phyloP scores from a whole-genome alignment of 75 land plant genomes.

The Picea sitchensis region DNA sequence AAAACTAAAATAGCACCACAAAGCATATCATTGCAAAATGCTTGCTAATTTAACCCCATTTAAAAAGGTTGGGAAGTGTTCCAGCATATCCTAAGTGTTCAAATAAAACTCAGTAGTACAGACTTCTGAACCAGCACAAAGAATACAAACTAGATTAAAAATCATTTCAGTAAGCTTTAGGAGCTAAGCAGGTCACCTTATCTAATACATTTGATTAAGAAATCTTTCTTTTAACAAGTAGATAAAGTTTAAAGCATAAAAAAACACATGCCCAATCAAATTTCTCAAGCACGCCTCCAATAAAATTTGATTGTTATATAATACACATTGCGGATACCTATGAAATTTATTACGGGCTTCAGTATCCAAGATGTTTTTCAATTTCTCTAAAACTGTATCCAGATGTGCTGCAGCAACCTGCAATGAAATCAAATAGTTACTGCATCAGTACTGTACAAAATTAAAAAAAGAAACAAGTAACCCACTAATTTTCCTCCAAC shows the following conservation, averaged over 20 bases:
- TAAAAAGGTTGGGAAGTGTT: not conserved
- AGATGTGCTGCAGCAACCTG: constrained; percentile 97
- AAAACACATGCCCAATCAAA: not conserved
- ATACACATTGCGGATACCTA: constrained; percentile 37
- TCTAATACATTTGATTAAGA: not conserved
- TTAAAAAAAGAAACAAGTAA: constrained; percentile 1
- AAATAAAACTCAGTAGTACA: not conserved
- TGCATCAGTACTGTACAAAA: not conserved
- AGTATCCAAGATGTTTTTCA: constrained; percentile 82
- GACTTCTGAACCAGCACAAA: not conserved
- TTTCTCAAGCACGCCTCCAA: constrained; percentile 1
- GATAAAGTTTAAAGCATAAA: not conserved
- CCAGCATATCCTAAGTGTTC: not conserved
- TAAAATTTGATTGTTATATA: not conserved
- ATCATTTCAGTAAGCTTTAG: not conserved
- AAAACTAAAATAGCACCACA: not conserved
- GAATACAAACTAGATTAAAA: not conserved
- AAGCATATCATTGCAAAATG: not conserved
- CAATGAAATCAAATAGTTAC: constrained; percentile 4
- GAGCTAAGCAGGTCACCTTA: not conserved
- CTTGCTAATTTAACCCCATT: not conserved
- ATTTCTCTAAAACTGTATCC: constrained; percentile 91
- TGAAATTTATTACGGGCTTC: constrained; percentile 62
- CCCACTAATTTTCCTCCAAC: not conserved
- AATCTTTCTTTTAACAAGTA: not conserved